Evolutionary conservation across 495 filamentous ascomycete genomes (phyloP), one percentile per base, ranked within the genome.

Genomic region (Cetradonia linearis): DNA sequence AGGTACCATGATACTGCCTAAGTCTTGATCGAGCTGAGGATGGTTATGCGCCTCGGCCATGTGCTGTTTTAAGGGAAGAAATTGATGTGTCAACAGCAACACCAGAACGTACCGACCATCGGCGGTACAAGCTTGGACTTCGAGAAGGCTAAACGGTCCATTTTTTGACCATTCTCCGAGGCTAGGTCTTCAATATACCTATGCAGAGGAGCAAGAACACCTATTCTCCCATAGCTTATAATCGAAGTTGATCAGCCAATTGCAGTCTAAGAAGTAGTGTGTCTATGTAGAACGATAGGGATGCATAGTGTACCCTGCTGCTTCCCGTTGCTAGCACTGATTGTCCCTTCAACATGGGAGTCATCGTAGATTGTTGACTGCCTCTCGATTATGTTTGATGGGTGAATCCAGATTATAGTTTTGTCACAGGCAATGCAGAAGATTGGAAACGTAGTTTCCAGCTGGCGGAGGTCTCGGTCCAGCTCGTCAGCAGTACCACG

Each of bases 1-100:
- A 65, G 80, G 81, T 13, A 72, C 31, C 37, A 62, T 79, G 53
- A 64, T 30, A 8, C 52, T 63, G 54, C 55, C 55, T 38, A 36
- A 60, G n/a, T 30, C 46, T 25, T 30, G 25, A 38, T 58, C 31
- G 46, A 46, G 25, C 16, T n/a, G 27, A 20, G 55, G 40, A 40
- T 2, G 30, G 28, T 23, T 3, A 49, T 50, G 31, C 20, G 14
- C 36, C 40, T 49, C 10, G 9, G 31, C 23, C 31, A 18, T 13
- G 28, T 27, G 28, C 28, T 13, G 23, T 36, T 33, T 6, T 2
- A 11, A 54, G 20, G n/a, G 5, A 16, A n/a, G 2, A 34, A 20
- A n/a, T 36, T 7, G 33, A 13, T 20, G 3, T 20, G 9, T 34
- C 31, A 54, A 33, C 7, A 30, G 50, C 30, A 34, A 34, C 13